phyloP scores from a whole-genome alignment of 441 rosid genomes.

The Aquilaria agallochum region DNA sequence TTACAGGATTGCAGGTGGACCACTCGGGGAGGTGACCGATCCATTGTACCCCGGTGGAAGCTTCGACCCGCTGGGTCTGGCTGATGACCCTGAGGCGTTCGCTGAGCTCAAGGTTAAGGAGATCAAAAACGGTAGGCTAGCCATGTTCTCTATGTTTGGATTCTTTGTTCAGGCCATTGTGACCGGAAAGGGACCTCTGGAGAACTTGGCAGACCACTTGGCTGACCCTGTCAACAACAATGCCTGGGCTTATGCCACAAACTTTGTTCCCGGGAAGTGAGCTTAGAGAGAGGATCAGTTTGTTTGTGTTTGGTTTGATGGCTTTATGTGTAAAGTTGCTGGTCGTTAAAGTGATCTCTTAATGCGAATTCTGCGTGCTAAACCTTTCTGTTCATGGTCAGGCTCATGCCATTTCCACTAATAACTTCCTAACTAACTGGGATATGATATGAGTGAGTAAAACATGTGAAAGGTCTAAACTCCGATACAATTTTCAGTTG shows the following conservation, averaged over 20 bases:
- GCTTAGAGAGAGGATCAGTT: background rate
- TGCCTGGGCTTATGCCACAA: conserved; percentile 55
- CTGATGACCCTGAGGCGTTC: conserved; percentile 51
- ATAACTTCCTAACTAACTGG: too few relatives aligned
- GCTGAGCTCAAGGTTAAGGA: conserved; percentile 55
- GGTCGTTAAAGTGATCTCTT: conserved; percentile 12
- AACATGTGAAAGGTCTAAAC: too few relatives aligned
- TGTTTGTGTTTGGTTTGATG: background rate
- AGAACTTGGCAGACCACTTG: conserved; percentile 48
- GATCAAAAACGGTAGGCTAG: conserved; percentile 48
- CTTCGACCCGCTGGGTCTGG: conserved; percentile 52
- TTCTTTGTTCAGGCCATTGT: conserved; percentile 56
- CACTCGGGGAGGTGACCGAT: conserved; percentile 40
- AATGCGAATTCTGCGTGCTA: conserved; percentile 11
- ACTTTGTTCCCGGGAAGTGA: conserved; percentile 53
- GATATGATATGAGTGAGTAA: too few relatives aligned
- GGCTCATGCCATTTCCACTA: too few relatives aligned
- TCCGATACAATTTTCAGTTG: too few relatives aligned
- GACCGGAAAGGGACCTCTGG: conserved; percentile 43
- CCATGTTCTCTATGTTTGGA: conserved; percentile 52
- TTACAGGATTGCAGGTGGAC: conserved; percentile 41
- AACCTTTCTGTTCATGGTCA: background rate
- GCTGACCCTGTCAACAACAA: conserved; percentile 55
- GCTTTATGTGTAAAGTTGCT: conserved; percentile 21
- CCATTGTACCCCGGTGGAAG: conserved; percentile 45